phyloP scores from a whole-genome alignment of 2,329 filamentous ascomycete genomes.

The Hymenoscyphus fructigenus region DNA sequence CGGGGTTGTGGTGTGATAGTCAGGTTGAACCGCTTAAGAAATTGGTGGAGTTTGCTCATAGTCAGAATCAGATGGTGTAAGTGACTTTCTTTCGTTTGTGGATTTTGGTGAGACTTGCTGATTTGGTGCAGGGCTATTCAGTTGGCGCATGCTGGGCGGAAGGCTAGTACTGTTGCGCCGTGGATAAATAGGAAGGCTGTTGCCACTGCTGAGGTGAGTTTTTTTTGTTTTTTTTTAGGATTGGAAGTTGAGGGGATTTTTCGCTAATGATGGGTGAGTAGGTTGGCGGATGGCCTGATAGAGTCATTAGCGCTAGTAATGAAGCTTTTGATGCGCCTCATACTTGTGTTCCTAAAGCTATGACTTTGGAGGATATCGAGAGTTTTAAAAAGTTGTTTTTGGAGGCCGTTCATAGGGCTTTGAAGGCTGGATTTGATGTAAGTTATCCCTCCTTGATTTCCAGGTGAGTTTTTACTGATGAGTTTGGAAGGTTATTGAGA shows the following conservation, averaged over 20 bases:
- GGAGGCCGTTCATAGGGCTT: conserved; percentile 55
- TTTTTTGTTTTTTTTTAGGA: neutral
- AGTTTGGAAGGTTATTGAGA: conserved; percentile 54
- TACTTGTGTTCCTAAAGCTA: conserved; percentile 60
- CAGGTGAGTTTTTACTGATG: neutral
- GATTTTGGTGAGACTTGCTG: no score
- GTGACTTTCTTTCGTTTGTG: no score
- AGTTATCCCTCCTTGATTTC: conserved; percentile 20
- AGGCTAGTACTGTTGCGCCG: conserved; percentile 38
- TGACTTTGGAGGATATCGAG: conserved; percentile 68
- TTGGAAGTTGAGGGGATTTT: neutral
- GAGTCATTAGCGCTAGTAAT: conserved; percentile 51
- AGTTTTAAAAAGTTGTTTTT: conserved; percentile 61
- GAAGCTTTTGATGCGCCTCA: conserved; percentile 60
- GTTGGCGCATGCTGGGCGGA: conserved; percentile 59
- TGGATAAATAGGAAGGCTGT: conserved; percentile 57
- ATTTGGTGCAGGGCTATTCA: no score
- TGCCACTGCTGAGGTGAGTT: conserved; percentile 46
- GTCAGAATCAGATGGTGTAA: conserved; percentile 58
- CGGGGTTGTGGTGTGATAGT: conserved; percentile 35
- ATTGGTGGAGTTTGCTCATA: conserved; percentile 43
- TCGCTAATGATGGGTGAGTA: conserved; percentile 42
- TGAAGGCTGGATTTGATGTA: conserved; percentile 66
- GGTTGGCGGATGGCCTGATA: conserved; percentile 55
- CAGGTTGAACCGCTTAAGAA: conserved; percentile 36